These are phyloP conservation scores for Cyclotella baltica DNA, from an alignment of 108 stramenopile genomes.

Conservation along the genomic window DNA sequence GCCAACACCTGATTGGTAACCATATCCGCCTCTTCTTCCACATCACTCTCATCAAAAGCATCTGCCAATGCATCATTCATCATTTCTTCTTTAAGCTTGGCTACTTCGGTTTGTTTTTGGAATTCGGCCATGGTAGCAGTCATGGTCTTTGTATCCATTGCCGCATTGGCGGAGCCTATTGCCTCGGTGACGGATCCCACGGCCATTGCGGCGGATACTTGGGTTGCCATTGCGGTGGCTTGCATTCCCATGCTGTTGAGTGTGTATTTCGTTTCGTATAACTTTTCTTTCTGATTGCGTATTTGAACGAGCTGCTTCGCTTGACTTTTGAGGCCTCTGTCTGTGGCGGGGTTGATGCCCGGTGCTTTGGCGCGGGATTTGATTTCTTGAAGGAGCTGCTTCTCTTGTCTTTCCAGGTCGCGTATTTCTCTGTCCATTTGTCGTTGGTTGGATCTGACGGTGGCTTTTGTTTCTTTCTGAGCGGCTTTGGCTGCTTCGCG, in stretches of 20 bases:
- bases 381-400: slow-evolving; percentile 68
- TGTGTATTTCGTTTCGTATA: slow-evolving; percentile 74
- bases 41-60: slow-evolving; percentile 81
- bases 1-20: slow-evolving; percentile 82
- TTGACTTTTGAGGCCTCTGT: slow-evolving; percentile 68
- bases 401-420: slow-evolving; percentile 83
- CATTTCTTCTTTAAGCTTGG: slow-evolving; percentile 81
- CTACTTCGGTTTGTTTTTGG: slow-evolving; percentile 68
- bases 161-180: slow-evolving; percentile 65
- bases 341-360: slow-evolving; percentile 51
- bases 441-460: slow-evolving; percentile 76
- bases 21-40: slow-evolving; percentile 82
- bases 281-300: slow-evolving; percentile 72
- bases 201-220: slow-evolving; percentile 70
- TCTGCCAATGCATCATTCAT: slow-evolving; percentile 86
- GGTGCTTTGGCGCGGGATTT: slow-evolving; percentile 76
- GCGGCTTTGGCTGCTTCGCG: slow-evolving; percentile 77
- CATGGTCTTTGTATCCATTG: slow-evolving; percentile 77
- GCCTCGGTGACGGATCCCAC: slow-evolving; percentile 66
- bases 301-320: slow-evolving; percentile 79
- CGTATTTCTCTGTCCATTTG: slow-evolving; percentile 87
- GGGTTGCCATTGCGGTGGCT: slow-evolving; percentile 72
- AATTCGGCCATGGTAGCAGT: slow-evolving; percentile 79
- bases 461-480: slow-evolving; percentile 69
- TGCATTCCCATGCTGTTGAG: slow-evolving; percentile 84